A percentile compares a stretch with the other conserved stretches of the same genome.
Evolutionary conservation across 1,284 basidiomycete genomes (phyloP).

Genomic region (Apiotrichum veenhuisii): DNA sequence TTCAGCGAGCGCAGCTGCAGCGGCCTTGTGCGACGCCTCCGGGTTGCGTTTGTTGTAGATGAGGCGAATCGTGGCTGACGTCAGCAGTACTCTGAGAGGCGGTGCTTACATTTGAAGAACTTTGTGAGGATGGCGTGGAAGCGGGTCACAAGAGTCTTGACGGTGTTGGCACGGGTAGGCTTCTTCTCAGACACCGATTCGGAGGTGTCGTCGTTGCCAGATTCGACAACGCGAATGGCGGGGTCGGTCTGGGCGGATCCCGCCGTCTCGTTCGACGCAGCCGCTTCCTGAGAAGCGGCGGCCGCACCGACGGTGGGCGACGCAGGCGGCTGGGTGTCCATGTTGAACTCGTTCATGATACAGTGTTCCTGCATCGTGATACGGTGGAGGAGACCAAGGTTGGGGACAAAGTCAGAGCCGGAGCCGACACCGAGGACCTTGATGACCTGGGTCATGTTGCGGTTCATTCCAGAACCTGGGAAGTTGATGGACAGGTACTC

Average conservation of each 20-base stretch:
- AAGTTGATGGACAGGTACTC: slow-evolving; percentile 65
- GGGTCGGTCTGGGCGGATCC: neutral
- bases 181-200: slow-evolving; percentile 1
- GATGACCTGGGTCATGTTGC: slow-evolving; percentile 70
- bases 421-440: slow-evolving; percentile 66
- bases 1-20: slow-evolving; percentile 66
- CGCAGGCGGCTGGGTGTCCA: neutral
- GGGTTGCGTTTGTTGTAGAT: slow-evolving; percentile 71
- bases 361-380: slow-evolving; percentile 55
- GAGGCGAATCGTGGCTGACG: slow-evolving; percentile 82
- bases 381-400: slow-evolving; percentile 80
- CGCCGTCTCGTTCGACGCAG: neutral
- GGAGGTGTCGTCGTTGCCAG: neutral
- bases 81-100: too few species aligned
- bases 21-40: slow-evolving; percentile 72
- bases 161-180: slow-evolving; percentile 14
- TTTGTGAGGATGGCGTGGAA: slow-evolving; percentile 73
- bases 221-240: slow-evolving; percentile 1
- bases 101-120: slow-evolving; percentile 88
- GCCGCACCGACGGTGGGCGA: neutral
- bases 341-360: slow-evolving; percentile 60
- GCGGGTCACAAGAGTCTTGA: slow-evolving; percentile 72
- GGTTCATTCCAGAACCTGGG: slow-evolving; percentile 27
- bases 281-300: neutral
- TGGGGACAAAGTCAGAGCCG: slow-evolving; percentile 63